These are phyloP conservation scores for Penicilliopsis zonata DNA, from an alignment of 495 filamentous ascomycete genomes.

Conservation along the genomic window DNA sequence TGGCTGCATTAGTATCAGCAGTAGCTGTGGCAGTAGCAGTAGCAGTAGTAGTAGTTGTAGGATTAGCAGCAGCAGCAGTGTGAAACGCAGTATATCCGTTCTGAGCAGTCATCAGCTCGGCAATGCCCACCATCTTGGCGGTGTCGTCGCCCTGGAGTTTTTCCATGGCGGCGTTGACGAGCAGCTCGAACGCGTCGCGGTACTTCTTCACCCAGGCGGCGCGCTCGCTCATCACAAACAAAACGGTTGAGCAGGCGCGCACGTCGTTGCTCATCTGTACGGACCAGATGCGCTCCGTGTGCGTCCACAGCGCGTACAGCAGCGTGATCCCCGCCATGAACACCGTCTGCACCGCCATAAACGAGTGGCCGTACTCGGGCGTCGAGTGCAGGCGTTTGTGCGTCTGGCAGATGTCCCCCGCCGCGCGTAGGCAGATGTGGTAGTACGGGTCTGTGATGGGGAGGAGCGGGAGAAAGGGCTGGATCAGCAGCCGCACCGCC, in stretches of 20 bases:
- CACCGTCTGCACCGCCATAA: conserved; percentile 42
- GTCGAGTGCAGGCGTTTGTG: conserved; percentile 41
- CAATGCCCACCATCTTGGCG: conserved; percentile 26
- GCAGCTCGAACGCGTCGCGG: conserved; percentile 40
- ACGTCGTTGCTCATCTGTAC: conserved; percentile 41
- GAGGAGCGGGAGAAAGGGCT: conserved; percentile 38
- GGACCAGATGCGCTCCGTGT: conserved; percentile 37
- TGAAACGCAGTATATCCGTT: conserved; percentile 8
- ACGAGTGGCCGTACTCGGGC: conserved; percentile 41
- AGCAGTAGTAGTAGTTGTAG: conserved; percentile 5
- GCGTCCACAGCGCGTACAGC: conserved; percentile 36
- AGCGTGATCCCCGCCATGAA: conserved; percentile 44
- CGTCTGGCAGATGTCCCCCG: conserved; percentile 40
- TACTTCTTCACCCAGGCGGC: conserved; percentile 41
- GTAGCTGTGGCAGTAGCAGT: not conserved
- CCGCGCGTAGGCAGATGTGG: conserved; percentile 36
- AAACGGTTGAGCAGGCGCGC: conserved; percentile 39
- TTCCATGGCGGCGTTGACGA: conserved; percentile 43
- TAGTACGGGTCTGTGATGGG: conserved; percentile 37
- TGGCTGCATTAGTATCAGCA: conserved; percentile 5
- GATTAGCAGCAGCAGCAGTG: conserved; percentile 5
- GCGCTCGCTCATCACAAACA: conserved; percentile 43
- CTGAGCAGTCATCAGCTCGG: conserved; percentile 31
- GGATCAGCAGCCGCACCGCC: conserved; percentile 37
- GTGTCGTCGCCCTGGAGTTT: conserved; percentile 31